Evolutionary conservation across 192 early-diverging fungal genomes (phyloP), one percentile per base, ranked within the genome.

Genomic region (Backusella tuberculispora): DNA sequence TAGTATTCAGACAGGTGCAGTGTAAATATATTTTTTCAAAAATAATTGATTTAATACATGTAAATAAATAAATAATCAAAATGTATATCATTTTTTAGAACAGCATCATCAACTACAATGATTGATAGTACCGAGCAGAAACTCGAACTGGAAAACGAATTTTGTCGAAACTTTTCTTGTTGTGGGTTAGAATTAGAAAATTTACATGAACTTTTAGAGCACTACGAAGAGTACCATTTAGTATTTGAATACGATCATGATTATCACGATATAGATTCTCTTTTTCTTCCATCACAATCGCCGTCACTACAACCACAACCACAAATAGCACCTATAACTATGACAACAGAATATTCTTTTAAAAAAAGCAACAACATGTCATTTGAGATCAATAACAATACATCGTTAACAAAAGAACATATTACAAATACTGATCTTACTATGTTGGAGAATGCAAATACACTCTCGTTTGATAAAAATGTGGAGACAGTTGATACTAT

Each of bases 151-250:
- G 96, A 98, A 79, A 90, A 91, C 80, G 86, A 89, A 68, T 98
- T 95, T 81, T 97, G 95, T 85, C 92, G 93, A 82, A 93, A 98
- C 88, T 98, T 96, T 76, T 85, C 86, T 63, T 98, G 96, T 88
- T 98, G 96, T 74, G 96, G 95, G 29, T 85, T 93, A 29, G 83
- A 90, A 53, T 87, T 98, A 47, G 89, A 85, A 69, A 92, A 95
- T 80, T 82, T 98, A 75, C 96, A 98, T 83, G 94, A 94, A 69
- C 91, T 98, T 63, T 83, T 98, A 47, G 93, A 95, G 80, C 96
- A 98, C 82, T 96, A 93, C 78, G 96, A 98, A 82, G 96, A 97
- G 74, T 87, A 86, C 77, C 96, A 98, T 74, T 94, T 94, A 37
- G 13, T 6, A 13, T 53, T 53, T 53, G 50, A 34, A 34, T 34